A percentile compares a stretch with the other conserved stretches of the same genome.
phyloP scores from a whole-genome alignment of 1,284 basidiomycete species.

The Cutaneotrichosporon cutaneum region DNA sequence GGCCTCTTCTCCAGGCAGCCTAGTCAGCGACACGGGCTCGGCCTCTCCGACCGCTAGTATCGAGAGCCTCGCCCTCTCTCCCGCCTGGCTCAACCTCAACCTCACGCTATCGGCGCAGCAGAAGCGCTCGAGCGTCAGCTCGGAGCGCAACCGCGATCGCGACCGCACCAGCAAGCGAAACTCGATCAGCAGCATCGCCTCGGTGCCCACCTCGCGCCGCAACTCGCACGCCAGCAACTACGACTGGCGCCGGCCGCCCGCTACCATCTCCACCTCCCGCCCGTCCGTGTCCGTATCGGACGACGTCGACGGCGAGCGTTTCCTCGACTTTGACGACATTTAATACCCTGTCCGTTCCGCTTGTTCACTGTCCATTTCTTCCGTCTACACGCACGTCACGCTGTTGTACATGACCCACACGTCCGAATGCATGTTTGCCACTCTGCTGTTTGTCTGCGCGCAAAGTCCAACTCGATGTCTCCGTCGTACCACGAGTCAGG shows the following conservation, averaged over 20 bases:
- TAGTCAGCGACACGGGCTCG: conserved; percentile 21
- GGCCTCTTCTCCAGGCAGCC: conserved; percentile 14
- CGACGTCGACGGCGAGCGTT: conserved; percentile 20
- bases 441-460: too few species aligned
- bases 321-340: conserved; percentile 30
- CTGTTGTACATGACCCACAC: conserved; percentile 4
- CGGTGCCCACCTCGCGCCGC: conserved; percentile 1
- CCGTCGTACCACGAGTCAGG: too few species aligned
- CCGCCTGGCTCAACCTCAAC: conserved; percentile 10
- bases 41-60: conserved; percentile 18
- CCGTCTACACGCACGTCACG: background rate
- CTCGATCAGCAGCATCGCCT: conserved; percentile 7
- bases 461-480: too few species aligned
- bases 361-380: background rate
- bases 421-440: conserved; percentile 5
- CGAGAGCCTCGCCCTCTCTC: conserved; percentile 18
- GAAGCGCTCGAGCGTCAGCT: conserved; percentile 6
- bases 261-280: background rate
- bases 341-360: conserved; percentile 2
- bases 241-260: conserved; percentile 1
- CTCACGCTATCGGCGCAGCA: background rate
- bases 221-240: conserved; percentile 1
- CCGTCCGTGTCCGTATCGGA: conserved; percentile 10
- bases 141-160: conserved; percentile 3
- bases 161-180: conserved; percentile 1